Evolutionary conservation across 179 eudicot genomes (phyloP).

Genomic region (Sideroxylon spinosum): DNA sequence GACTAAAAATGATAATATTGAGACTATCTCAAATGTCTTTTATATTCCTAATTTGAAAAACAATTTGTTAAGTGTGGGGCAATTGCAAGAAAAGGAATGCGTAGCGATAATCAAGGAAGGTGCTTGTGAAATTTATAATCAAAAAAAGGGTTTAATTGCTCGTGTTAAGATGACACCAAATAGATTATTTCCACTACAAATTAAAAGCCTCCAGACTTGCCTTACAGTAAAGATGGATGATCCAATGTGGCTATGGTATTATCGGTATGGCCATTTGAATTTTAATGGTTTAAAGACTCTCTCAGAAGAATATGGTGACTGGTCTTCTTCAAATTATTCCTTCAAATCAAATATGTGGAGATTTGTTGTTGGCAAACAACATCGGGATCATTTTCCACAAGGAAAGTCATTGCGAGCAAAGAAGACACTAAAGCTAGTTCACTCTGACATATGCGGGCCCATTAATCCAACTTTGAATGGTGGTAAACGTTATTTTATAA

Average conservation of each 20-base stretch:
- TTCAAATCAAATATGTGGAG: no score
- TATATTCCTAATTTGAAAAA: background rate
- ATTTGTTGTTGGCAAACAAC: no score
- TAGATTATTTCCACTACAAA: background rate
- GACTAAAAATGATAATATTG: background rate
- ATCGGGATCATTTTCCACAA: no score
- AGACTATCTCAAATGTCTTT: background rate
- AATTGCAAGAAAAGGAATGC: slow-evolving; percentile 13
- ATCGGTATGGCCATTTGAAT: slow-evolving; percentile 4
- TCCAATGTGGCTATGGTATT: background rate
- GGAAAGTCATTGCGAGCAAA: no score
- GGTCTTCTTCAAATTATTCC: no score
- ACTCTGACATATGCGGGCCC: background rate
- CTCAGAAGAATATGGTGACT: no score
- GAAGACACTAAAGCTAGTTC: no score
- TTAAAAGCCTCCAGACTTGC: no score
- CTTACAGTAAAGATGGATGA: background rate
- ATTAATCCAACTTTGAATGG: background rate
- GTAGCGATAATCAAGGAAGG: background rate
- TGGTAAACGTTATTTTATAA: background rate
- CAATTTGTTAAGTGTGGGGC: no score
- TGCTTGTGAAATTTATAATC: slow-evolving; percentile 6
- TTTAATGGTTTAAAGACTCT: background rate
- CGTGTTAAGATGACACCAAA: background rate
- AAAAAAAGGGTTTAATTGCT: slow-evolving; percentile 9